Percentiles rank a stretch among this genome's conserved stretches.
phyloP scores from a whole-genome alignment of 2,329 filamentous ascomycete genomes.

The Aspergillus neoniger region DNA sequence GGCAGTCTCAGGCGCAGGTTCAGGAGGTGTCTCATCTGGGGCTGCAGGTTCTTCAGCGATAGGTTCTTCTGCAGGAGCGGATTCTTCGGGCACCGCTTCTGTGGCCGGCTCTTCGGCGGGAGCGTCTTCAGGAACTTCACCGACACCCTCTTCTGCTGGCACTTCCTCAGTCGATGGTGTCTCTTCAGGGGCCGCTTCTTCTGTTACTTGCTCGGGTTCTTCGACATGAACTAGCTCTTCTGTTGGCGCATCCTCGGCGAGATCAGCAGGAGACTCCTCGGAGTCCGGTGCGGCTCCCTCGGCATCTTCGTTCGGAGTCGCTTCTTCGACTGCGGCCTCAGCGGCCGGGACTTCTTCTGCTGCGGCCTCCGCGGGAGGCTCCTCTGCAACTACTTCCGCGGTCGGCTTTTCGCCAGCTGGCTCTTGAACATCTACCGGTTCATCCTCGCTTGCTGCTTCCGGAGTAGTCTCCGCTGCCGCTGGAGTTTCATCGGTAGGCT shows the following conservation, averaged over 20 bases:
- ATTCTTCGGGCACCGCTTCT: conserved; percentile 16
- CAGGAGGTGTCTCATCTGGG: conserved; percentile 16
- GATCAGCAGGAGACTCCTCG: conserved; percentile 5
- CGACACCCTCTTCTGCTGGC: conserved; percentile 16
- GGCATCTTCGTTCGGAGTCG: conserved; percentile 7
- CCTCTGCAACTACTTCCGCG: conserved; percentile 3
- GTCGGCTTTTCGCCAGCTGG: conserved; percentile 17
- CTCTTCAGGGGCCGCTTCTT: conserved; percentile 20
- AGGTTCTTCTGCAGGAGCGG: conserved; percentile 18
- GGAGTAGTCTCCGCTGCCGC: background rate
- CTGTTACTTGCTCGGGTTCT: conserved; percentile 11
- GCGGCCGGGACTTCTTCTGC: conserved; percentile 16
- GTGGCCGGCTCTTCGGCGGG: conserved; percentile 15
- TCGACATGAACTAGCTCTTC: conserved; percentile 11
- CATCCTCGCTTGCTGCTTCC: background rate
- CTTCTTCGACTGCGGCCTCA: conserved; percentile 4
- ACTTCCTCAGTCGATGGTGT: conserved; percentile 19
- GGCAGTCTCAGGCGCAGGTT: conserved; percentile 17
- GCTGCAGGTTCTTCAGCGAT: conserved; percentile 18
- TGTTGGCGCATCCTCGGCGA: conserved; percentile 1
- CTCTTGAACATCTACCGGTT: background rate
- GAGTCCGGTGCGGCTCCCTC: conserved; percentile 4
- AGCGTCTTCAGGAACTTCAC: conserved; percentile 12
- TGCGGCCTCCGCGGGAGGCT: background rate
- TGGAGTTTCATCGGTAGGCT: background rate